phyloP scores from a whole-genome alignment of 2,329 filamentous ascomycete species.

The Neophaeococcomyces mojaviensis region DNA sequence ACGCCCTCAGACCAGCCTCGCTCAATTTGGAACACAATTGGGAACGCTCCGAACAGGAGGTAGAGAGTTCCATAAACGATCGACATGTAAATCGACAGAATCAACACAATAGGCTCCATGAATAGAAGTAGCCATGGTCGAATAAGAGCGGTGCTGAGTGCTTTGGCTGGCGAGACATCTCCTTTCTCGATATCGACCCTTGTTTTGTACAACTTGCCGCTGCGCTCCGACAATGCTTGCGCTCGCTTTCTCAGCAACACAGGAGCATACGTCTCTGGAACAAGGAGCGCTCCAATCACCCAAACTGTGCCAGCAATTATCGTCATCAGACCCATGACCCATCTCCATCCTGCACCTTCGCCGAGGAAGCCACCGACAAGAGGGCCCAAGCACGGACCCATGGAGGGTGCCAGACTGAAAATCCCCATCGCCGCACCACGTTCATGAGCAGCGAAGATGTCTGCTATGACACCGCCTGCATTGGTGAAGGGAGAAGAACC shows the following conservation, averaged over 20 bases:
- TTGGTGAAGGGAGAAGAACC: conserved; percentile 57
- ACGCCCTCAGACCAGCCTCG: conserved; percentile 55
- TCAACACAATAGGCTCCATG: conserved; percentile 60
- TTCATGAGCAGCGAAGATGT: conserved; percentile 50
- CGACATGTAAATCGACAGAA: conserved; percentile 52
- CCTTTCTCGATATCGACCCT: conserved; percentile 42
- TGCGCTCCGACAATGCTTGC: conserved; percentile 42
- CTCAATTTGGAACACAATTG: conserved; percentile 57
- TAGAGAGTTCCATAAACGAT: conserved; percentile 49
- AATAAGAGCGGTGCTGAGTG: conserved; percentile 51
- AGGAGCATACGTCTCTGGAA: conserved; percentile 56
- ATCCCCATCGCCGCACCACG: conserved; percentile 53
- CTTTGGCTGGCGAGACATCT: conserved; percentile 37
- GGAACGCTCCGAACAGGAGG: conserved; percentile 54
- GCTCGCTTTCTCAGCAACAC: conserved; percentile 49
- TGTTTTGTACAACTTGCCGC: conserved; percentile 51
- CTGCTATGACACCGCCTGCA: conserved; percentile 53
- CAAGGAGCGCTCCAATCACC: conserved; percentile 43
- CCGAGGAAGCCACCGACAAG: conserved; percentile 62
- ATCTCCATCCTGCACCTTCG: conserved; percentile 58
- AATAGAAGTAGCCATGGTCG: conserved; percentile 65
- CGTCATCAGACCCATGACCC: conserved; percentile 57
- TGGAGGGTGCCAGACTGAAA: conserved; percentile 60
- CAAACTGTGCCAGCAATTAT: conserved; percentile 58
- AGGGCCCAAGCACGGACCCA: conserved; percentile 59